Conservation (phyloP, 1,284 basidiomycete species). For the Earliella scabrosa region DNA sequence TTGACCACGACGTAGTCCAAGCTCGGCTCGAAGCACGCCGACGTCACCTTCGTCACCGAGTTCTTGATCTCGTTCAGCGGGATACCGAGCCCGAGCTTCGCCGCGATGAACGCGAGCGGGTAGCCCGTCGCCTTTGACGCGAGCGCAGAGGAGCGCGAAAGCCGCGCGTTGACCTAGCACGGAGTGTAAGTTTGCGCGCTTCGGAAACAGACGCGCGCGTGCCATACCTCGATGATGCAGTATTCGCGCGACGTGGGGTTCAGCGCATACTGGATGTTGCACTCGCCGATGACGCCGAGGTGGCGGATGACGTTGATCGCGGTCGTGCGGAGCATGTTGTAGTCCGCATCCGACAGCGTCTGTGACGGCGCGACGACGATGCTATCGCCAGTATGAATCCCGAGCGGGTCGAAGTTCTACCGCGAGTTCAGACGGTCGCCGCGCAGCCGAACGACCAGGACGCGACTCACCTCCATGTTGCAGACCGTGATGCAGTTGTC, state of each 20-base stretch:
- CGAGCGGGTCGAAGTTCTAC: slow-evolving; percentile 98
- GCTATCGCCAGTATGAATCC: slow-evolving; percentile 99
- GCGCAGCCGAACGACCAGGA: not conserved
- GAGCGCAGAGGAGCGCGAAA: slow-evolving; percentile 96
- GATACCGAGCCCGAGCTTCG: slow-evolving; percentile 95
- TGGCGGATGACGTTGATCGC: slow-evolving; percentile 98
- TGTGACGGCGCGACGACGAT: slow-evolving; percentile 98
- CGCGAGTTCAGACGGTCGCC: not conserved
- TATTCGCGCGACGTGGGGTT: slow-evolving; percentile 96
- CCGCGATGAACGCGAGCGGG: slow-evolving; percentile 97
- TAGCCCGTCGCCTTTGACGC: slow-evolving; percentile 99
- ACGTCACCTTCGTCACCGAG: slow-evolving; percentile 94
- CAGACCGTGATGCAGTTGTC: slow-evolving; percentile 99
- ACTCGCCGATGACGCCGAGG: slow-evolving; percentile 96
- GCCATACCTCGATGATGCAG: slow-evolving; percentile 91
- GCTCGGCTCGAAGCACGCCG: slow-evolving; percentile 97
- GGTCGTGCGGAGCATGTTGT: slow-evolving; percentile 98
- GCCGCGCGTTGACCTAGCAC: slow-evolving; percentile 91
- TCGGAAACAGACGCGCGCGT: not conserved
- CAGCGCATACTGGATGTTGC: slow-evolving; percentile 98
- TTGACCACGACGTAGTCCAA: slow-evolving; percentile 98
- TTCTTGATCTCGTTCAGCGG: slow-evolving; percentile 99
- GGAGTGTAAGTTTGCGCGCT: not conserved
- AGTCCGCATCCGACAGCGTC: slow-evolving; percentile 96
- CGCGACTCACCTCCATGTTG: slow-evolving; percentile 92